Evolutionary conservation across 192 early-diverging fungal species (phyloP), one percentile per base, ranked within the genome.

Genomic region (Backusella circina): DNA sequence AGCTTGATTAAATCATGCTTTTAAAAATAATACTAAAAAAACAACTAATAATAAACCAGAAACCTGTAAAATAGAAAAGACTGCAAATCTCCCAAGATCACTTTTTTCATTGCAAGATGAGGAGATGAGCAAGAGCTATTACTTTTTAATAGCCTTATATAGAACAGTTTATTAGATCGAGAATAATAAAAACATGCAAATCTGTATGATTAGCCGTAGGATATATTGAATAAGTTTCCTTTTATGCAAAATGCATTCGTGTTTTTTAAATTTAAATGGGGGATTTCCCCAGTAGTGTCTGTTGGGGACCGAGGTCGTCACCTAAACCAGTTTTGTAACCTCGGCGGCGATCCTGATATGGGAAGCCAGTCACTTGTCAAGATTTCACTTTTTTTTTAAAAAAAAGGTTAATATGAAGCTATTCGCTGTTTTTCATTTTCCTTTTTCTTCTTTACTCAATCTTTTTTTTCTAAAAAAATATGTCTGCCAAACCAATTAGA

Each of bases 401-500:
- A 30, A 65, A 41, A 41, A 41, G 15, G 26, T 10, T 31, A 65
- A 65, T 26, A 31, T 31, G 31, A 28, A 65, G 31, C 64, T 31
- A 23, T 65, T 65, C 3, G 31, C 26, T 32, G 12, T 18, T 32
- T 65, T 28, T 16, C 13, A 23, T 41, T 70, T 37, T 47, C 39
- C 12, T 31, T n/a, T 41, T 30, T 47, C 37, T 21, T 31, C 39
- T 47, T 70, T 31, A 36, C 44, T 72, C 21, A 64, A 28, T 68
- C 69, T 74, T 69, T 70, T 61, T 73, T 41, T 36, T 23, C 44
- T 35, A 65, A n/a, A n/a, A n/a, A n/a, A 74, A 37, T 15, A 78
- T 78, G 77, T 78, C 77, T 73, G 77, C 77, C 67, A 78, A 78
- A 61, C 15, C 77, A 37, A 78, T 78, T 41, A 65, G 77, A 73